These are phyloP conservation scores for Ustilago tritici DNA, from an alignment of 1,284 basidiomycete species.

Conservation along the genomic window DNA sequence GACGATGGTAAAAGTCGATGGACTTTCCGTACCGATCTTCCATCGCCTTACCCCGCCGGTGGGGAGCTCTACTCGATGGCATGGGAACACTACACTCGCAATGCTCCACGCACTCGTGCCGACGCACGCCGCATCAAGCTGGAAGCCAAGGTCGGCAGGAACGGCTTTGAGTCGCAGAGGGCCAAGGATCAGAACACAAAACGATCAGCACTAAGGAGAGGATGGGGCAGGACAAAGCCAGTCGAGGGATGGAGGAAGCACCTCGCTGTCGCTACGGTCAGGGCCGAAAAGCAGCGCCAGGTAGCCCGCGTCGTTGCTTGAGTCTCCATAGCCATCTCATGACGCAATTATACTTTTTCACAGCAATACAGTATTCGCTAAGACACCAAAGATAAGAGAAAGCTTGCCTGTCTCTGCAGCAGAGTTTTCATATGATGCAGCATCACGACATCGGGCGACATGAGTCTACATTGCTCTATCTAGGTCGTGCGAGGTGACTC, in stretches of 20 bases:
- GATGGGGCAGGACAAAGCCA: conserved; percentile 58
- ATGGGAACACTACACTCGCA: conserved; percentile 67
- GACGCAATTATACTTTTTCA: background rate
- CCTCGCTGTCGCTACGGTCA: conserved; percentile 24
- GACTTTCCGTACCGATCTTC: conserved; percentile 63
- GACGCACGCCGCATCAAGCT: conserved; percentile 60
- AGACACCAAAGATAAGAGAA: background rate
- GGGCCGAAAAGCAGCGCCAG: background rate
- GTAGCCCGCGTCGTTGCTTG: conserved; percentile 25
- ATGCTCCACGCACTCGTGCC: conserved; percentile 63
- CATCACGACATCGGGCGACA: background rate
- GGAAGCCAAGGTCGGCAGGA: conserved; percentile 54
- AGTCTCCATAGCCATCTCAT: background rate
- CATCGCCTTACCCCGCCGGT: conserved; percentile 64
- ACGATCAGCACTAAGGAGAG: conserved; percentile 53
- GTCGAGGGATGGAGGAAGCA: conserved; percentile 45
- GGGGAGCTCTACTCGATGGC: conserved; percentile 67
- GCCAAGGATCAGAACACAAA: conserved; percentile 58
- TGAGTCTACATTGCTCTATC: background rate
- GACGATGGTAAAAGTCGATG: conserved; percentile 24
- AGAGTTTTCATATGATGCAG: background rate
- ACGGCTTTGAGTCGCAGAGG: conserved; percentile 55
- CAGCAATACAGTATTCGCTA: background rate
- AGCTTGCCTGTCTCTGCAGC: no score
- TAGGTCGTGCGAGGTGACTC: conserved; percentile 9